These are phyloP conservation scores for Sclerotinia sclerotiorum DNA, from an alignment of 2,329 filamentous ascomycete species.

Conservation along the genomic window DNA sequence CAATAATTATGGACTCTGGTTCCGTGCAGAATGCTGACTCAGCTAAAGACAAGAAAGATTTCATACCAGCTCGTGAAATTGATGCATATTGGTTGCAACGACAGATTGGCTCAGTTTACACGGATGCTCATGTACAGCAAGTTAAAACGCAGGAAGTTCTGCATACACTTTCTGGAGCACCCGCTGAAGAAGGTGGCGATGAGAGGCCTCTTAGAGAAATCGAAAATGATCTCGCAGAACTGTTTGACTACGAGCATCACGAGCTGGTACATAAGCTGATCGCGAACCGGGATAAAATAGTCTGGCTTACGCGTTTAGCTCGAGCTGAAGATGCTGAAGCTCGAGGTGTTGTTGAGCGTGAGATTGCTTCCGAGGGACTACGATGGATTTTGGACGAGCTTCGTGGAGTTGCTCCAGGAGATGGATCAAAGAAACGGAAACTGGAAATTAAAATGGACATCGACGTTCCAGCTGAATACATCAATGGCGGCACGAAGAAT, in stretches of 20 bases:
- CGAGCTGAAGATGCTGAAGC: slow-evolving; percentile 77
- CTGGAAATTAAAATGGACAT: slow-evolving; percentile 97
- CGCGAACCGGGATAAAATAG: slow-evolving; percentile 87
- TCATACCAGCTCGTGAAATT: slow-evolving; percentile 81
- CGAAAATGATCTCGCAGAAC: slow-evolving; percentile 96
- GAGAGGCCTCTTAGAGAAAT: slow-evolving; percentile 88
- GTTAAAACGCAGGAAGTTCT: slow-evolving; percentile 87
- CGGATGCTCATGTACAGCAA: slow-evolving; percentile 88
- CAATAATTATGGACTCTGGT: slow-evolving; percentile 79
- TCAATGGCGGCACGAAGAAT: slow-evolving; percentile 48
- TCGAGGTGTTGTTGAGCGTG: slow-evolving; percentile 75
- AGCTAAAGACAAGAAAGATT: slow-evolving; percentile 53
- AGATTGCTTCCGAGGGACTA: slow-evolving; percentile 88
- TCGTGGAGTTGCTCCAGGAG: slow-evolving; percentile 65
- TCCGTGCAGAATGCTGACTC: slow-evolving; percentile 47
- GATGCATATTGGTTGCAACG: slow-evolving; percentile 97
- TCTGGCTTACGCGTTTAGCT: slow-evolving; percentile 90
- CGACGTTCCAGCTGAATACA: slow-evolving; percentile 65
- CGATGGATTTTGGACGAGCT: slow-evolving; percentile 87
- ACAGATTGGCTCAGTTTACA: slow-evolving; percentile 83
- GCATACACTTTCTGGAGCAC: slow-evolving; percentile 74
- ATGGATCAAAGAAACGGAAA: slow-evolving; percentile 58
- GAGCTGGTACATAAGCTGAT: slow-evolving; percentile 90
- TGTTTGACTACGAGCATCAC: slow-evolving; percentile 96
- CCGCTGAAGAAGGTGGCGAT: slow-evolving; percentile 72